phyloP scores from a whole-genome alignment of 225 moss, liverwort and hornwort species.

The Polytrichum formosum region DNA sequence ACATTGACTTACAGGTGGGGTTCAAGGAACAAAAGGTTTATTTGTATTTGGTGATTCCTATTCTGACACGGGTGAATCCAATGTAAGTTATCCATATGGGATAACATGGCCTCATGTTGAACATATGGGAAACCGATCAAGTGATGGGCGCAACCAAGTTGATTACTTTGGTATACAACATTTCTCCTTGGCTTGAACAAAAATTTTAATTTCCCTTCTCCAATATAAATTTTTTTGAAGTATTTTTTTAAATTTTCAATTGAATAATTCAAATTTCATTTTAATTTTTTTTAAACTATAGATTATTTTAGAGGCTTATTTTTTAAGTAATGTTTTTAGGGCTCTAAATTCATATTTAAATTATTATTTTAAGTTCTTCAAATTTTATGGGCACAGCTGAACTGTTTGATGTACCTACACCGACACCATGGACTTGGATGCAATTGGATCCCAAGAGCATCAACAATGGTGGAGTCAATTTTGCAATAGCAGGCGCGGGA shows the following conservation, averaged over 20 bases:
- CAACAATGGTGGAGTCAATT: conserved; percentile 43
- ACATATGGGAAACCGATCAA: conserved; percentile 38
- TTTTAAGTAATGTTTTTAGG: too few relatives aligned
- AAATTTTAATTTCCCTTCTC: too few relatives aligned
- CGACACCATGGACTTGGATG: conserved; percentile 37
- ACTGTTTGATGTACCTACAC: conserved; percentile 36
- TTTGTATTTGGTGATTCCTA: conserved; percentile 49
- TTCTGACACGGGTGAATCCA: conserved; percentile 43
- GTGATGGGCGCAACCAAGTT: conserved; percentile 41
- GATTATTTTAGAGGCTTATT: too few relatives aligned
- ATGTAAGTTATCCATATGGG: conserved; percentile 28
- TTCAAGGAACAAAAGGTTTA: conserved; percentile 20
- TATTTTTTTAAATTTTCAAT: too few relatives aligned
- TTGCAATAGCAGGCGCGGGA: conserved; percentile 44
- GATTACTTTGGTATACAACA: conserved; percentile 33
- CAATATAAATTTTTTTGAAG: too few relatives aligned
- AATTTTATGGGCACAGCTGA: conserved; percentile 14
- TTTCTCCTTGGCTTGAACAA: too few relatives aligned
- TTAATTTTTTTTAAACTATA: too few relatives aligned
- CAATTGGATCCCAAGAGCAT: conserved; percentile 18
- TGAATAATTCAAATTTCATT: too few relatives aligned
- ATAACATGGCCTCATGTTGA: conserved; percentile 42
- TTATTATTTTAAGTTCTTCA: too few relatives aligned
- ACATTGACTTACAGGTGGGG: background rate
- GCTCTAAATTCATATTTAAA: too few relatives aligned